phyloP scores from a whole-genome alignment of 139 green algal species.

The Haematococcus sp. region DNA sequence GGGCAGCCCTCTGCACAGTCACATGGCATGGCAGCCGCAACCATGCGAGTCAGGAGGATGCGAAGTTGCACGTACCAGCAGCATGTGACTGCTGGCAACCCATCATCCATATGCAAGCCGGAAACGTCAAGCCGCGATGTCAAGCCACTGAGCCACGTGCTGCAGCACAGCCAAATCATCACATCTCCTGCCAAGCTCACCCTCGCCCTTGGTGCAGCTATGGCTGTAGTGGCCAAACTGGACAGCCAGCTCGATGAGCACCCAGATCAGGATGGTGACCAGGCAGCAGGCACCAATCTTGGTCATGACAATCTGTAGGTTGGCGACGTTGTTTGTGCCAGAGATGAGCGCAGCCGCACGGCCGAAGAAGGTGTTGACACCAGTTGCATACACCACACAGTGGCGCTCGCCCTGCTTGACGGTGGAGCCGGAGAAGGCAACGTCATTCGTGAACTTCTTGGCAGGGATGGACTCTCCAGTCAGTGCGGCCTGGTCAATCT shows the following conservation, averaged over 20 bases:
- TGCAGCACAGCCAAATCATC: too few species aligned
- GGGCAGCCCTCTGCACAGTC: conserved; percentile 64
- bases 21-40: too few species aligned
- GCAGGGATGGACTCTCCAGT: conserved; percentile 86
- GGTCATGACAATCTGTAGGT: conserved; percentile 86
- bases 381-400: conserved; percentile 75
- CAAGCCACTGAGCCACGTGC: too few species aligned
- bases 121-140: too few species aligned
- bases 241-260: conserved; percentile 71
- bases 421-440: conserved; percentile 77
- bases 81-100: too few species aligned
- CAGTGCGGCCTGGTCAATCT: conserved; percentile 81
- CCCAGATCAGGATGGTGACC: conserved; percentile 73
- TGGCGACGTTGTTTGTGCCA: conserved; percentile 73
- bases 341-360: conserved; percentile 77
- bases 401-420: conserved; percentile 89
- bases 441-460: conserved; percentile 79
- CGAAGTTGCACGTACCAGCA: too few species aligned
- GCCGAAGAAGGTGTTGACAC: conserved; percentile 86
- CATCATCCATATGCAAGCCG: too few species aligned
- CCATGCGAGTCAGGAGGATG: too few species aligned
- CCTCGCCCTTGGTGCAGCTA: conserved; percentile 53
- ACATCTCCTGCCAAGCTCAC: too few species aligned
- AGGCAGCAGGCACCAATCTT: conserved; percentile 82
- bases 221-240: conserved; percentile 75